Base-by-base conservation (phyloP, 306 rosid genomes). In the Hippophae tibetana region DNA sequence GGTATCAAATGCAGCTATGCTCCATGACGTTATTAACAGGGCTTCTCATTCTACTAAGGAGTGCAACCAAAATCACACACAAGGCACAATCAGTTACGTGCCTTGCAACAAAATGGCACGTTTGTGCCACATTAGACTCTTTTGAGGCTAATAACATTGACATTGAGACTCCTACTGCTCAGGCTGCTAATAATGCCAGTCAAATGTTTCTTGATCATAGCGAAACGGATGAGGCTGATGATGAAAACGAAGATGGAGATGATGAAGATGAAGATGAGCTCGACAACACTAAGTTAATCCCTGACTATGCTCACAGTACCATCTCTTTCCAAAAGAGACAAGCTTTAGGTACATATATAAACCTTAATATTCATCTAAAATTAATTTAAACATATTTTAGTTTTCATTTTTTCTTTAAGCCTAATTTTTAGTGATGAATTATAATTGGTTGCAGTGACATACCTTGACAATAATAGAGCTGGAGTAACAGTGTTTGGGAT, bases 31-130 rank as follows among this genome's bases (percentile, higher is more conserved):
- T 92, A 0, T 78, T 85, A 8, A 71, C 87, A 0, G 85, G 84
- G 11, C 60, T 92, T n/a, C 71, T 70, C 43, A 79, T 92, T 49
- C 43, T 92, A 49, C 49, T 92, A 31, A 79, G 98, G 5, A 92
- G 98, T 47, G 95, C 98, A 0, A 83, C 98, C 1, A 92, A 83
- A 71, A 92, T 92, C 58, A 92, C 96, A 3, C 98, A 92, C 89
- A 92, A 85, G 57, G 98, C 92, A 5, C 98, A 87, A 52, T 79
- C 95, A 5, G 85, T 92, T 48, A 87, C 98, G 3, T 80, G 87
- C 8, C 89, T 92, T 23, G 93, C 96, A 38, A 84, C 98, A 79
- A 92, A 92, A 84, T 92, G 98, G 98, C 98, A 92, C 1, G 92
- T 82, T 4, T 92, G 98, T 52, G 96, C 96, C 0, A 92, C 98